phyloP scores from a whole-genome alignment of 352 stramenopile species.

The Phytophthora kernoviae region DNA sequence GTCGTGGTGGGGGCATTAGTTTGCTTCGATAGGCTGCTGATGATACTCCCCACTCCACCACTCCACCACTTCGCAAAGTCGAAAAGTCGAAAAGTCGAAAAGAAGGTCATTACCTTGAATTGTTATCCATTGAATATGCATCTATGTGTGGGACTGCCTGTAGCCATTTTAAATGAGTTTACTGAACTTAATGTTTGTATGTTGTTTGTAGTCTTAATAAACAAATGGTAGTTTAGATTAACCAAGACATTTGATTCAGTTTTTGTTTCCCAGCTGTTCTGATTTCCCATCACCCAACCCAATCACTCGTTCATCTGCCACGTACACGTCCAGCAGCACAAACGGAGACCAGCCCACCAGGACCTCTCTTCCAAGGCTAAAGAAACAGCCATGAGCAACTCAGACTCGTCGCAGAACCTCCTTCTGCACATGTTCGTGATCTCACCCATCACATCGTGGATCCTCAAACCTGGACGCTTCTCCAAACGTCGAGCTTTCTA shows the following conservation, averaged over 20 bases:
- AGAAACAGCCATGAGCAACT: constrained; percentile 41
- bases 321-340: constrained; percentile 1
- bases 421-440: constrained; percentile 80
- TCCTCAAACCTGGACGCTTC: constrained; percentile 94
- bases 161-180: too few species aligned
- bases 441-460: constrained; percentile 94
- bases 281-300: background rate
- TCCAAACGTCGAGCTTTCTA: constrained; percentile 91
- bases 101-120: too few species aligned
- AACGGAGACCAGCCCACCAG: background rate
- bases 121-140: too few species aligned
- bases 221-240: too few species aligned
- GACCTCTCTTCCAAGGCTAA: background rate
- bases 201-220: too few species aligned
- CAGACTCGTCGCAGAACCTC: constrained; percentile 70
- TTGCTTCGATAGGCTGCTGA: too few species aligned
- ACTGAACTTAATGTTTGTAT: too few species aligned
- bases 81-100: too few species aligned
- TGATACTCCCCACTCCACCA: too few species aligned
- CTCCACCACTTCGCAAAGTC: too few species aligned
- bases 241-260: background rate
- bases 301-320: background rate
- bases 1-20: too few species aligned
- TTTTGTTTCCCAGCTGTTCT: background rate
- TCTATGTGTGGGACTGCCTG: too few species aligned